These are phyloP conservation scores for Calonectria multiphialidica DNA, from an alignment of 2,329 filamentous ascomycete species.

Conservation along the genomic window DNA sequence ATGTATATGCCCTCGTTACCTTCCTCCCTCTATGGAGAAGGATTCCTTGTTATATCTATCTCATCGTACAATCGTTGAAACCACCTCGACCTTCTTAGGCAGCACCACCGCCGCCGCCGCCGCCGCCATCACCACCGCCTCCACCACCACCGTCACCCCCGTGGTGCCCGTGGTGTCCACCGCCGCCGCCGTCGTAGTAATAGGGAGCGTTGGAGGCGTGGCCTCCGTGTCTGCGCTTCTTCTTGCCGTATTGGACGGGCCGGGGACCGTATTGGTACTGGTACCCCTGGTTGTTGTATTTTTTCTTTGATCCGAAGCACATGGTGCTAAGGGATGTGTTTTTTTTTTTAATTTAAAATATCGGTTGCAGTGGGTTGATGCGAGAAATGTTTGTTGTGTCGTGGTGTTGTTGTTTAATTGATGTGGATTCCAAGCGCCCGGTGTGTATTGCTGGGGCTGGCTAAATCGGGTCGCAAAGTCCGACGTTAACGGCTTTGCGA, in stretches of 20 bases:
- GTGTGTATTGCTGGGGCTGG: not conserved
- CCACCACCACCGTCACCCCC: not conserved
- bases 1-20: not conserved
- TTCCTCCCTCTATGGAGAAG: not conserved
- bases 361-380: not conserved
- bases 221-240: not conserved
- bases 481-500: not conserved
- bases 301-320: slow-evolving; percentile 12
- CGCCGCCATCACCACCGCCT: not conserved
- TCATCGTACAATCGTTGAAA: not conserved
- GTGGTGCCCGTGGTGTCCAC: not conserved
- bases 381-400: no score
- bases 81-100: not conserved
- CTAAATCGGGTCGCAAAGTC: not conserved
- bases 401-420: not conserved
- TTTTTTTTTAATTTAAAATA: not conserved
- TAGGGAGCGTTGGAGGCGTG: not conserved
- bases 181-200: not conserved
- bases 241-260: not conserved
- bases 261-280: slow-evolving; percentile 4
- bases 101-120: not conserved
- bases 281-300: slow-evolving; percentile 3
- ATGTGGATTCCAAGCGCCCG: not conserved
- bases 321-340: not conserved
- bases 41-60: not conserved